Base-by-base conservation (phyloP, 176 grass and related monocot genomes). In the Hyparrhenia diplandra region DNA sequence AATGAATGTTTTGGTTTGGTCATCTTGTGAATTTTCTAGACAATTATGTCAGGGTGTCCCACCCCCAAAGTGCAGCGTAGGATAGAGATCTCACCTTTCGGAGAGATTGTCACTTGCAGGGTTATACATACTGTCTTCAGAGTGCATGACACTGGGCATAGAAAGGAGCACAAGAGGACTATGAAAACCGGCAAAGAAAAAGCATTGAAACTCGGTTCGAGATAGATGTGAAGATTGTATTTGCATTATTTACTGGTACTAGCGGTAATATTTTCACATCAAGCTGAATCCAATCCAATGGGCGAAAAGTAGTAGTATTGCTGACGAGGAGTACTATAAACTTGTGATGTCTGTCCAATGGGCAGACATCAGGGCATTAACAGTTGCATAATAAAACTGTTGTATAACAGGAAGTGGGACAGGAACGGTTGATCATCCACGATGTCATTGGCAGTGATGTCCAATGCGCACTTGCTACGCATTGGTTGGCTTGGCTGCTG, bases 111-210 rank as follows among this genome's bases (percentile, higher is more conserved):
- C 82, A 71, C 52, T 71, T 72, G 47, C 75, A 75, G 31, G 59
- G 40, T 25, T 52, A 63, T 85, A 81, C 82, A 81, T 71, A 24
- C 55, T 85, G 82, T 89, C 82, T 71, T 81, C 43, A 77, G 82
- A 81, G 76, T 89, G 63, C 82, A 58, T 81, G 82, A 76, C 77
- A 89, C 32, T 28, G 77, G 71, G 25, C 82, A 76, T 85, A 10
- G 71, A 70, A 89, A 81, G 71, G 47, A 66, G 39, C 62, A 74
- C 35, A 14, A 30, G 69, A 0, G n/a, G 13, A 69, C 23, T 86
- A 77, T 3, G 57, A 41, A 52, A 78, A 69, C 31, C n/a, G 20
- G 51, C 1, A 13, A 45, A 39, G 32, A 13, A 21, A 54, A 80
- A 41, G 3, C 57, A 49, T 11, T 5, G 20, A 80, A 52, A 84